Evolutionary conservation across 2,329 filamentous ascomycete species (phyloP), one percentile per base, ranked within the genome.

Genomic region (Venturia effusa): DNA sequence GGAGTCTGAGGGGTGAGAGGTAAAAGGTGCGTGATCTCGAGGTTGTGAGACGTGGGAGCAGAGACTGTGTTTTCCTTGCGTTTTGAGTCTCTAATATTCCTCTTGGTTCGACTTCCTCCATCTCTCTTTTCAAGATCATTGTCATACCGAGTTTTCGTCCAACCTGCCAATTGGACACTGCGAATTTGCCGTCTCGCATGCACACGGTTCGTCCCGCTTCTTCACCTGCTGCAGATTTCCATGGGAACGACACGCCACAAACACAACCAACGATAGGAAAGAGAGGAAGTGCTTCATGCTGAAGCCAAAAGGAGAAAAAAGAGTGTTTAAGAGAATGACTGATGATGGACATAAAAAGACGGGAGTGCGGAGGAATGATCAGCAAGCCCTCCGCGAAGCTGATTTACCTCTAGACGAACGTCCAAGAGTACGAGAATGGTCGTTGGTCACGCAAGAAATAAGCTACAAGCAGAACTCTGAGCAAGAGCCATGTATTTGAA

Each of bases 111-210:
- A 19, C 30, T 11, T 22, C 11, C 11, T 39, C 30, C 55, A 37
- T n/a, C 55, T 22, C 7, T 11, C 22, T n/a, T n/a, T n/a, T n/a
- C n/a, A n/a, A n/a, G n/a, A n/a, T 5, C 6, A 1, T 24, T 1
- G 3, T n/a, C 59, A 17, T 60, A 60, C 59, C 59, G 59, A 60
- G n/a, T n/a, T n/a, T 60, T 40, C 40, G n/a, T 60, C 59, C 40
- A 60, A 43, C 40, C 59, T 60, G 37, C 37, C 37, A 41, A n/a
- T 1, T 32, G 59, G 59, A 43, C 59, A 60, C 19, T 40, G 40
- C 40, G 59, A 43, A 13, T 34, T 37, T 2, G 27, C 45, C 13
- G 55, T 43, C 10, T 60, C 59, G 15, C 59, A 60, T 3, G 34
- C n/a, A 60, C 59, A 60, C 32, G 59, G 51, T 2, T 0, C 17